Evolutionary conservation across 1,139 yeast species (phyloP), one percentile per base, ranked within the genome.

Genomic region (Candida smagusa): DNA sequence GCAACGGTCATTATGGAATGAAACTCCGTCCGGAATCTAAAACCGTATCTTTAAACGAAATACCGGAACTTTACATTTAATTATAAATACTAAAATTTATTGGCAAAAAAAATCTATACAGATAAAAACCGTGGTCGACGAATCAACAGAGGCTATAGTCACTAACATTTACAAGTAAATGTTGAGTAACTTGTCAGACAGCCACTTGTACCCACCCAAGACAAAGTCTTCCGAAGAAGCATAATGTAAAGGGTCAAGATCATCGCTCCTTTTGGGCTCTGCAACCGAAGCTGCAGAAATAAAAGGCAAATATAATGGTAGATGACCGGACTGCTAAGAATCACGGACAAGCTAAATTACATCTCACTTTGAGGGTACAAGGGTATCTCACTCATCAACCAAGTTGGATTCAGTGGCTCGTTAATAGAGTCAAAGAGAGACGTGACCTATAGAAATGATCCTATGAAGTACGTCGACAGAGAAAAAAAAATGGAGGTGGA

Each of bases 361-460:
- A 57, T 69, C 75, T 70, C 74, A 74, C 76, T 64, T 77, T 39
- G 42, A 87, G 95, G 95, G 95, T 78, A 77, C 78, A 80, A 82
- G 86, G 95, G 96, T 84, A 83, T 83, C 84, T 74, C 75, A 74
- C 95, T 86, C 96, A 88, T 89, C 95, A 84, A 83, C 95, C 94
- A 86, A 86, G 96, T 87, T 89, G 96, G 96, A 86, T 84, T 86
- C 95, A 85, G 95, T 88, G 96, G 96, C 97, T 89, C 95, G 82
- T 88, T 81, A 81, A 89, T 84, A 85, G 95, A 87, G 95, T 84
- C 95, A 87, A 83, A 85, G 95, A 86, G 94, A 86, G 96, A 87
- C 95, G 96, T 86, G 84, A 83, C 86, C 96, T 88, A 90, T 90
- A 90, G 97, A 90, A 89, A 90, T 90, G 97, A 90, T 89, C 97